Conservation (phyloP, 352 stramenopile species). For the Phytophthora pluvialis region DNA sequence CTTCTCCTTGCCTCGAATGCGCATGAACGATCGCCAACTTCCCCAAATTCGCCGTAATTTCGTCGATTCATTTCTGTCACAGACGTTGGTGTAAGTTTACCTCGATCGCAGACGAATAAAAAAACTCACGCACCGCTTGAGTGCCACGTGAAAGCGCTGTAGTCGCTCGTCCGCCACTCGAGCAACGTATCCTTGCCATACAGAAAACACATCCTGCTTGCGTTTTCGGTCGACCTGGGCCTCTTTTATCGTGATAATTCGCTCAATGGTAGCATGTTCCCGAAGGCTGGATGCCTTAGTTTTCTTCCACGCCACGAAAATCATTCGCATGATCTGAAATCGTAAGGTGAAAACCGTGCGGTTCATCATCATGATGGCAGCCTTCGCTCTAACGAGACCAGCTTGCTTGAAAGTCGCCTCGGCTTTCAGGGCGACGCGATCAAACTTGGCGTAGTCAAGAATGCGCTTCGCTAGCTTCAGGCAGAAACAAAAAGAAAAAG, state of each 20-base stretch:
- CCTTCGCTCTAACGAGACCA: constrained; percentile 73
- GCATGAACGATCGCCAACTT: constrained; percentile 63
- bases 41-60: constrained; percentile 48
- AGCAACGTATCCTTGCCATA: constrained; percentile 65
- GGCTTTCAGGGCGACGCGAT: constrained; percentile 74
- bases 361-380: constrained; percentile 87
- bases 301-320: constrained; percentile 79
- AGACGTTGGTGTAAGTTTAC: neutral
- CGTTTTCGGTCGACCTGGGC: constrained; percentile 54
- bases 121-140: constrained; percentile 41
- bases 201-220: constrained; percentile 54
- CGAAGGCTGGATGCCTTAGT: constrained; percentile 52
- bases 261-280: constrained; percentile 62
- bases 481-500: neutral
- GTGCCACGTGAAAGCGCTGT: constrained; percentile 65
- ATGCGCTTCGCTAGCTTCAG: constrained; percentile 70
- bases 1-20: constrained; percentile 57
- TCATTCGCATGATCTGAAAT: constrained; percentile 76
- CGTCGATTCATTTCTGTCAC: constrained; percentile 56
- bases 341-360: constrained; percentile 60
- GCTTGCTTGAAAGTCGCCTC: constrained; percentile 82
- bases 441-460: constrained; percentile 82
- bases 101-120: neutral
- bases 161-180: constrained; percentile 64
- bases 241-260: constrained; percentile 74